phyloP scores from a whole-genome alignment of 805 yeast genomes.

The Kluyveromyces nonfermentans region DNA sequence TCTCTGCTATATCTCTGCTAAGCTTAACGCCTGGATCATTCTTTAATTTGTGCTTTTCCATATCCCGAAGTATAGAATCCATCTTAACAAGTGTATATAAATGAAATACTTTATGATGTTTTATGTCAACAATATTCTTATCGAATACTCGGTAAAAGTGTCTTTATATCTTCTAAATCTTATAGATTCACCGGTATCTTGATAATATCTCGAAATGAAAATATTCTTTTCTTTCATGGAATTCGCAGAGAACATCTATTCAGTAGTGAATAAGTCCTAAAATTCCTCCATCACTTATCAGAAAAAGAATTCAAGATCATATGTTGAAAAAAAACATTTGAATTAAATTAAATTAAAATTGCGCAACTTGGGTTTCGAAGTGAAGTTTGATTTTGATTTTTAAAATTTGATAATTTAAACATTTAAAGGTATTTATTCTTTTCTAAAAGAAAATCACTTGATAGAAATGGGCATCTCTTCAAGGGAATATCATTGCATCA shows the following conservation, averaged over 20 bases:
- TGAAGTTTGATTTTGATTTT: not conserved
- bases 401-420: not conserved
- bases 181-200: no score
- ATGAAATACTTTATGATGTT: not conserved
- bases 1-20: not conserved
- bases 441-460: not conserved
- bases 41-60: slow-evolving; percentile 3
- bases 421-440: not conserved
- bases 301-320: no score
- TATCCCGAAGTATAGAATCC: slow-evolving; percentile 1
- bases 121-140: not conserved
- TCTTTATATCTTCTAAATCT: no score
- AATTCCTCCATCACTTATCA: no score
- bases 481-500: not conserved
- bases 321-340: not conserved
- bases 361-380: not conserved
- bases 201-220: no score
- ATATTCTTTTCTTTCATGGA: no score
- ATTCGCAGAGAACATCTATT: no score
- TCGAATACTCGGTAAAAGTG: not conserved
- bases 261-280: no score
- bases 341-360: no score
- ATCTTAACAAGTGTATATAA: not conserved
- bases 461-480: not conserved
- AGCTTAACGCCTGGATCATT: not conserved